Evolutionary conservation across 129 eudicot genomes (phyloP).

Genomic region (Smallanthus sonchifolius): DNA sequence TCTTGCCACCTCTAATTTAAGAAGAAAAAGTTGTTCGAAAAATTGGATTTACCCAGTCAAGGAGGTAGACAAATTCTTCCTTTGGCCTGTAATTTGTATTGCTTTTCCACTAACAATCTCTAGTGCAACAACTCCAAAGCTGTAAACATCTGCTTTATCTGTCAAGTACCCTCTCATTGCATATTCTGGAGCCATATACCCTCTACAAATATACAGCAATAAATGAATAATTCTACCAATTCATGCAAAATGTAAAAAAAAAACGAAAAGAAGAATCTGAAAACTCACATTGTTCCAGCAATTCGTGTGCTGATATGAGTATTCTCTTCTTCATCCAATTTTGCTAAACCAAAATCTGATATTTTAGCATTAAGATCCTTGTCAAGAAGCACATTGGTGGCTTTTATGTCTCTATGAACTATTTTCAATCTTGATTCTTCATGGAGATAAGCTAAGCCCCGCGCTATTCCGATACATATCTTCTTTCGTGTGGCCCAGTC

Average conservation of each 20-base stretch:
- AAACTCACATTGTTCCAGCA: constrained; percentile 72
- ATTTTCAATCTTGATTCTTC: constrained; percentile 66
- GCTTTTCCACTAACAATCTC: constrained; percentile 92
- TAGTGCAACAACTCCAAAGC: constrained; percentile 78
- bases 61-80: constrained; percentile 88
- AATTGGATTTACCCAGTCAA: constrained; percentile 71
- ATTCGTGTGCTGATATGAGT: constrained; percentile 64
- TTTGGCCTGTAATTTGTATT: constrained; percentile 76
- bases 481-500: constrained; percentile 75
- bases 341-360: constrained; percentile 75
- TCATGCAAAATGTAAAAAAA: neutral
- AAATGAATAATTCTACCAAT: neutral
- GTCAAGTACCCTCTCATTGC: constrained; percentile 96
- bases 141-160: constrained; percentile 90
- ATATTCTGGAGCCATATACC: constrained; percentile 98
- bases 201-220: constrained; percentile 43
- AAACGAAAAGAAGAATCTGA: neutral
- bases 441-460: constrained; percentile 63
- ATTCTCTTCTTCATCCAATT: constrained; percentile 63
- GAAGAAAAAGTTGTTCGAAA: neutral
- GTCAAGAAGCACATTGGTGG: constrained; percentile 66
- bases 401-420: constrained; percentile 70
- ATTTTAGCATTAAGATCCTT: constrained; percentile 54
- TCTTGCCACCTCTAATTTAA: neutral
- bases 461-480: constrained; percentile 63